Conservation (phyloP, 352 stramenopile genomes). For the Plasmopara muralis region DNA sequence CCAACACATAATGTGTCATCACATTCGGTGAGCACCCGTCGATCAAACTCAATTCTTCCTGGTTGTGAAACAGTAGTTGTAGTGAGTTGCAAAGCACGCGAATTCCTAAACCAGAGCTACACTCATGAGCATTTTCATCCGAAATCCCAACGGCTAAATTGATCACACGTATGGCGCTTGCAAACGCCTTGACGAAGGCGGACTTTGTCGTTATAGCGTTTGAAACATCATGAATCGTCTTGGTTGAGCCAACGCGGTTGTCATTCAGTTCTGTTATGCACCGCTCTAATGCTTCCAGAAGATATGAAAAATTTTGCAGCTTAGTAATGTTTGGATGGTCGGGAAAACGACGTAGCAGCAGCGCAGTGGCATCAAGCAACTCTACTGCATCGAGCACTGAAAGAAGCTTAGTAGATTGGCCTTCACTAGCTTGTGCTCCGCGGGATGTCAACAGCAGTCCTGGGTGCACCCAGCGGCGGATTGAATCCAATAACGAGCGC, state of each 20-base stretch:
- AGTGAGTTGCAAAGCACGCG: conserved; percentile 69
- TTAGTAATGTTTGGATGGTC: conserved; percentile 52
- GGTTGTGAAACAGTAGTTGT: conserved; percentile 71
- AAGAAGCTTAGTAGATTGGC: conserved; percentile 52
- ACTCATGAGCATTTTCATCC: conserved; percentile 67
- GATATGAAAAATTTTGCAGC: conserved; percentile 59
- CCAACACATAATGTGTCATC: conserved; percentile 71
- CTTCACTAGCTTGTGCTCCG: conserved; percentile 34
- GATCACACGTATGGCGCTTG: conserved; percentile 67
- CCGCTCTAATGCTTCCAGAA: conserved; percentile 72
- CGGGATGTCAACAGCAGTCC: conserved; percentile 34
- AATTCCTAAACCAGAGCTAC: conserved; percentile 65
- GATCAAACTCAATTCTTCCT: conserved; percentile 42
- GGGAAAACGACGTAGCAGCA: conserved; percentile 70
- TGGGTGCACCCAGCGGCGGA: conserved; percentile 73
- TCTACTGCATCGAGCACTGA: conserved; percentile 66
- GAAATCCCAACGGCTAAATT: conserved; percentile 68
- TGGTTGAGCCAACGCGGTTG: conserved; percentile 30
- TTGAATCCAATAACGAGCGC: conserved; percentile 60
- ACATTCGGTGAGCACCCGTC: conserved; percentile 59
- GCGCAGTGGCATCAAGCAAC: conserved; percentile 58
- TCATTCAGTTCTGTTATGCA: conserved; percentile 74
- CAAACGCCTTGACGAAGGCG: conserved; percentile 59
- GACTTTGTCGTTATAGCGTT: conserved; percentile 53
- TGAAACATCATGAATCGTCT: conserved; percentile 46